Evolutionary conservation across 768 basidiomycete species (phyloP).

Genomic region (Termitomyces sp.): DNA sequence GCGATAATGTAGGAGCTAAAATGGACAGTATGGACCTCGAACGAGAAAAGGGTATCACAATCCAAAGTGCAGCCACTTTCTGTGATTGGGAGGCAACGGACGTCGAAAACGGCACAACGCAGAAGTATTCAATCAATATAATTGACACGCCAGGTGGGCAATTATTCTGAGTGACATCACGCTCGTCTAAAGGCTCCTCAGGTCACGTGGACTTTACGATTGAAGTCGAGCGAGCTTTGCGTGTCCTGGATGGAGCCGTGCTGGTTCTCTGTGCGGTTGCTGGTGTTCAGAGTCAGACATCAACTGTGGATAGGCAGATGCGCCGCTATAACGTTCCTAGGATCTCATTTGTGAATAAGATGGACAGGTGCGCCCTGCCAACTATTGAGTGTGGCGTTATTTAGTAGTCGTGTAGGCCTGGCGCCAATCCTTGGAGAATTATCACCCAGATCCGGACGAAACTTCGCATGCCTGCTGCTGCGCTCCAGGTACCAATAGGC

Average conservation of each 20-base stretch:
- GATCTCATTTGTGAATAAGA: conserved; percentile 96
- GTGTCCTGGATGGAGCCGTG: conserved; percentile 95
- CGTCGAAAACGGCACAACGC: conserved; percentile 51
- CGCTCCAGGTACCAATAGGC: conserved; percentile 95
- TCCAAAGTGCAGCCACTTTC: conserved; percentile 97
- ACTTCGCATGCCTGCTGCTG: conserved; percentile 87
- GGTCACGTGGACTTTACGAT: conserved; percentile 99
- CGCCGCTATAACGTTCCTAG: conserved; percentile 92
- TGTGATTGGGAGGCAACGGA: conserved; percentile 88
- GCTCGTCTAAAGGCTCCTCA: conserved; percentile 19
- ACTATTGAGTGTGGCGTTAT: background rate
- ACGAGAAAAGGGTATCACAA: conserved; percentile 98
- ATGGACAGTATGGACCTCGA: conserved; percentile 99
- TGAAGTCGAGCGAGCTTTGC: conserved; percentile 94
- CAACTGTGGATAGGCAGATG: conserved; percentile 99
- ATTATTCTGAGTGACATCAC: background rate
- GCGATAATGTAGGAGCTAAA: conserved; percentile 95
- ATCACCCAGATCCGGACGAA: conserved; percentile 88
- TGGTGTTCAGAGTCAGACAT: conserved; percentile 98
- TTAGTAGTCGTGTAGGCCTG: conserved; percentile 50
- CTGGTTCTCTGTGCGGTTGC: conserved; percentile 95
- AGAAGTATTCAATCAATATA: conserved; percentile 93
- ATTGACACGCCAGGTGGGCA: conserved; percentile 91
- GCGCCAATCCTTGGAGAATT: conserved; percentile 96
- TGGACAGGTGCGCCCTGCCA: conserved; percentile 68